Evolutionary conservation across 2,329 filamentous ascomycete genomes (phyloP).

Genomic region (Grosmannia clavigera): DNA sequence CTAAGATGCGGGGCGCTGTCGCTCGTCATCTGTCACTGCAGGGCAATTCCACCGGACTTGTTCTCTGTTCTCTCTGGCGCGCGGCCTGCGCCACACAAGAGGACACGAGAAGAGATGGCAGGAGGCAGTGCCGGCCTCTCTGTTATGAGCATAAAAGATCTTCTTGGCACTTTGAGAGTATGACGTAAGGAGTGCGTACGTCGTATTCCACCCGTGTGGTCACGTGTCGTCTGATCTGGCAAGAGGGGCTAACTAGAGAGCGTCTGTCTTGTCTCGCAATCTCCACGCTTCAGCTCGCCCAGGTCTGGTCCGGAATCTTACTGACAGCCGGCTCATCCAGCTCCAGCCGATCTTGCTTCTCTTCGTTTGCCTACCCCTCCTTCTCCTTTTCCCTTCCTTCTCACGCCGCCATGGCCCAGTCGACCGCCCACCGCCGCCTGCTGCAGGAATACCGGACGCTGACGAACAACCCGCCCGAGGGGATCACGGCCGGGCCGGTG

Average conservation of each 20-base stretch:
- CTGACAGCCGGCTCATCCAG: not conserved
- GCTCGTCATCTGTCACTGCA: not conserved
- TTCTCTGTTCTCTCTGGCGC: not conserved
- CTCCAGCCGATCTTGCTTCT: not conserved
- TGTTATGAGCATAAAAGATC: too few species aligned
- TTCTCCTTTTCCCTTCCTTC: not conserved
- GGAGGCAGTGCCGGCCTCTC: not conserved
- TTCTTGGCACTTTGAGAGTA: not conserved
- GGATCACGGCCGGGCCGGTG: conserved; percentile 88
- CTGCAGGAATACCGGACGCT: conserved; percentile 94
- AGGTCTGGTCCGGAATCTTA: too few species aligned
- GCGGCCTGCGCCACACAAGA: not conserved
- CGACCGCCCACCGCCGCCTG: conserved; percentile 63
- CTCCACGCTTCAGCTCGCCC: not conserved
- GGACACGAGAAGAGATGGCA: not conserved
- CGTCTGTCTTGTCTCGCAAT: not conserved
- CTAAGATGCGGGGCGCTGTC: not conserved
- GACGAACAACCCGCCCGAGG: conserved; percentile 90
- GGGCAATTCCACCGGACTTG: not conserved
- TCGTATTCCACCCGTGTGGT: too few species aligned
- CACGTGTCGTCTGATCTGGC: too few species aligned
- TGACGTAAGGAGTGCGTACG: not conserved
- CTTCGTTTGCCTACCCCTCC: not conserved
- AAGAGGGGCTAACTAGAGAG: too few species aligned
- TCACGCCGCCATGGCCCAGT: conserved; percentile 35